phyloP scores from a whole-genome alignment of 768 basidiomycete species.

The Lactifluus hygrophoroides region DNA sequence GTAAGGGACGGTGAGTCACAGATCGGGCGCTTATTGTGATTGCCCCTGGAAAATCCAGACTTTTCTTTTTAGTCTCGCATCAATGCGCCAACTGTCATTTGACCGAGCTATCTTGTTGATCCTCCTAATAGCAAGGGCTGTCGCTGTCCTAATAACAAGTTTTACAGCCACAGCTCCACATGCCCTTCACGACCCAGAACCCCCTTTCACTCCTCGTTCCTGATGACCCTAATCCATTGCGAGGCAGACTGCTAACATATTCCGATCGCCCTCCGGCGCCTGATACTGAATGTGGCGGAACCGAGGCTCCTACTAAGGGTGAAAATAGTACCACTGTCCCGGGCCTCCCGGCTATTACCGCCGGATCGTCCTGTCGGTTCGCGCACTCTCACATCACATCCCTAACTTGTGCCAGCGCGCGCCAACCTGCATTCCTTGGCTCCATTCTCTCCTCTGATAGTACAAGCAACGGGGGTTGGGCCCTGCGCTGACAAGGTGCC shows the following conservation, averaged over 20 bases:
- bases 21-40: background rate
- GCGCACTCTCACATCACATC: no score
- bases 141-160: background rate
- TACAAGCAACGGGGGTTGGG: background rate
- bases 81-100: background rate
- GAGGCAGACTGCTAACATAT: background rate
- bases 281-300: background rate
- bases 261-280: background rate
- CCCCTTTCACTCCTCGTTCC: conserved; percentile 10
- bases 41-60: background rate
- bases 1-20: conserved; percentile 2
- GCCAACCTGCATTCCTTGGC: background rate
- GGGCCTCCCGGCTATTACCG: no score
- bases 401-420: background rate
- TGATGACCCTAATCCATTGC: background rate
- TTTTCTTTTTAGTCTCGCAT: conserved; percentile 6
- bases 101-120: background rate
- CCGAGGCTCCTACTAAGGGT: no score
- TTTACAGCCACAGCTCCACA: background rate
- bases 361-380: no score
- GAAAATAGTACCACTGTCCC: no score
- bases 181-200: conserved; percentile 9
- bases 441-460: conserved; percentile 7
- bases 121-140: background rate
- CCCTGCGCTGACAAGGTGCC: background rate